These are phyloP conservation scores for Candida insectalens DNA, from an alignment of 805 yeast species.

Conservation along the genomic window DNA sequence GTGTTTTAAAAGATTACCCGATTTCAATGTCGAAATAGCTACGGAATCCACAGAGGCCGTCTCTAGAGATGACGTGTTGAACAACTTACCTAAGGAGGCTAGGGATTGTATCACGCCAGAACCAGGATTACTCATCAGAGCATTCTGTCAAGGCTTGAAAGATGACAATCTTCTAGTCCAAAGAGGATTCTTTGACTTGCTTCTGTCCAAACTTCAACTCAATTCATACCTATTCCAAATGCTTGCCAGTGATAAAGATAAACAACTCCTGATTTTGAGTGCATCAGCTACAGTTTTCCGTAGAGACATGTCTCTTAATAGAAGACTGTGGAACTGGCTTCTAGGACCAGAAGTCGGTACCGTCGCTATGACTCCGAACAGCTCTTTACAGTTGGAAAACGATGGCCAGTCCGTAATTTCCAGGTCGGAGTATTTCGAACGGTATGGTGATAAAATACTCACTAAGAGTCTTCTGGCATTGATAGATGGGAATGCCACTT, in stretches of 20 bases:
- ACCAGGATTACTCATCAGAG: conserved; percentile 67
- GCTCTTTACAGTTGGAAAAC: background rate
- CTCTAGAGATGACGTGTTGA: conserved; percentile 2
- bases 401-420: conserved; percentile 13
- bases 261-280: conserved; percentile 45
- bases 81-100: conserved; percentile 30
- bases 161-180: conserved; percentile 66
- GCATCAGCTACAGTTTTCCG: conserved; percentile 63
- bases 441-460: conserved; percentile 42
- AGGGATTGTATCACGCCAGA: conserved; percentile 61
- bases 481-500: conserved; percentile 24
- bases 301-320: conserved; percentile 88
- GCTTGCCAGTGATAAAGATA: conserved; percentile 42
- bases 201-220: conserved; percentile 59
- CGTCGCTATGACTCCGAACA: conserved; percentile 5
- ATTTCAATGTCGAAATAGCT: conserved; percentile 22
- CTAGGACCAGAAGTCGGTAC: conserved; percentile 60
- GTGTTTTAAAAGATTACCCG: conserved; percentile 59
- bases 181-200: conserved; percentile 80
- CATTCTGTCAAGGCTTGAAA: conserved; percentile 59
- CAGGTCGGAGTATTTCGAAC: conserved; percentile 49
- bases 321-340: conserved; percentile 91
- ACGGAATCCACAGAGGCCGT: conserved; percentile 13
- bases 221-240: conserved; percentile 45
- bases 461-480: conserved; percentile 42